Evolutionary conservation across 805 yeast genomes (phyloP).

Genomic region (Sugiyamaella floridensis): DNA sequence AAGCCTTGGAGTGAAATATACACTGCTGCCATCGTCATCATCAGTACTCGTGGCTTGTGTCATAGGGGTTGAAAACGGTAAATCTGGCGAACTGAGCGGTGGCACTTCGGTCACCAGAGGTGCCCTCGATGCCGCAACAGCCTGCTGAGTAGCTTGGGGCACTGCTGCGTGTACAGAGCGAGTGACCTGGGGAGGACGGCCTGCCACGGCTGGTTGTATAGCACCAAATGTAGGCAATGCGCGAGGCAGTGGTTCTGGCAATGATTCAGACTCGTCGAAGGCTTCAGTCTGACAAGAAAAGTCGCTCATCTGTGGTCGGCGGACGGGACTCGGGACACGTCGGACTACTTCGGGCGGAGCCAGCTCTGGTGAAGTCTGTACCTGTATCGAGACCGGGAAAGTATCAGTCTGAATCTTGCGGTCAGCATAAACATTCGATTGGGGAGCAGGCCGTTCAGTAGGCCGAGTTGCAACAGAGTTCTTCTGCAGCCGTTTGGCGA

Average conservation of each 20-base stretch:
- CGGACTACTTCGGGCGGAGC: not conserved
- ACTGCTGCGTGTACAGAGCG: not conserved
- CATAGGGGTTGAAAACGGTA: not conserved
- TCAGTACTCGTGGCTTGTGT: not conserved
- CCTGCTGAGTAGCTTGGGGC: not conserved
- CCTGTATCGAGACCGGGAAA: not conserved
- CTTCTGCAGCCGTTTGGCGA: slow-evolving; percentile 11
- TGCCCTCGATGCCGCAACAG: not conserved
- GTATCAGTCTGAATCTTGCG: slow-evolving; percentile 6
- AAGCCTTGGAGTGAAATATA: slow-evolving; percentile 14
- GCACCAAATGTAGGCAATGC: not conserved
- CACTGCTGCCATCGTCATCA: slow-evolving; percentile 13
- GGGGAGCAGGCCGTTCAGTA: not conserved
- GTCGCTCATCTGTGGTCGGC: not conserved
- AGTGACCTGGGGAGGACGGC: not conserved
- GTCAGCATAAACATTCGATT: slow-evolving; percentile 4
- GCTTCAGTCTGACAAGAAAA: not conserved
- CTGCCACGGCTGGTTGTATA: not conserved
- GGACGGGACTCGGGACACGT: not conserved
- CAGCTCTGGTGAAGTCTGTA: not conserved
- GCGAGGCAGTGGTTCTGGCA: not conserved
- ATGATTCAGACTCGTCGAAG: not conserved
- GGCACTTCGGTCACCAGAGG: slow-evolving; percentile 3
- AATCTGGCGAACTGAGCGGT: not conserved
- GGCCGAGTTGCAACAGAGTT: not conserved